Conservation (phyloP, 768 basidiomycete species). For the Suillus placidus region DNA sequence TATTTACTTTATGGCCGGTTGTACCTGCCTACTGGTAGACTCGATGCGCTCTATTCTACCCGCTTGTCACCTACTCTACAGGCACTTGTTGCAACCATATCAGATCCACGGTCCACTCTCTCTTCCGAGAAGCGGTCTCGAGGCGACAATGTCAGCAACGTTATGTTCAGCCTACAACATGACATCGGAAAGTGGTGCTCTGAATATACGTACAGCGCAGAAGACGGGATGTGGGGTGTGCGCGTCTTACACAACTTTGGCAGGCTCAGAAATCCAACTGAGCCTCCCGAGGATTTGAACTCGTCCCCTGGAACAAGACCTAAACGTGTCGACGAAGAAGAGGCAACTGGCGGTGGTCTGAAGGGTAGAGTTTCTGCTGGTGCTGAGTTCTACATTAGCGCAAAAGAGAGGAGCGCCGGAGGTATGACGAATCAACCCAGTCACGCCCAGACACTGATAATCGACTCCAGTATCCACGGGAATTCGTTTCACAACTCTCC, state of each 20-base stretch:
- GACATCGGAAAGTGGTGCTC: constrained; percentile 91
- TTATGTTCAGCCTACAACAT: constrained; percentile 87
- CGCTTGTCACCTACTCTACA: constrained; percentile 80
- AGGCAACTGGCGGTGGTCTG: constrained; percentile 87
- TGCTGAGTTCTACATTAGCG: constrained; percentile 92
- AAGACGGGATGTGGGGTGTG: constrained; percentile 92
- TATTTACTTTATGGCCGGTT: constrained; percentile 92
- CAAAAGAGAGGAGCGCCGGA: constrained; percentile 90
- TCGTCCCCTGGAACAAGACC: constrained; percentile 37
- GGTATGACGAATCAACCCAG: constrained; percentile 48
- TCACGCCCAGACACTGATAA: constrained; percentile 10
- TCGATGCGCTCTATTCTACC: constrained; percentile 89
- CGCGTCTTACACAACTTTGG: constrained; percentile 93
- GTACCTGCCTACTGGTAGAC: constrained; percentile 83
- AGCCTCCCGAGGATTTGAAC: constrained; percentile 38
- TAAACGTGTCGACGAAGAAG: constrained; percentile 94
- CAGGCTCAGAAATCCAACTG: constrained; percentile 47
- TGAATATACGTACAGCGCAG: constrained; percentile 93
- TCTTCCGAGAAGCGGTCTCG: constrained; percentile 42
- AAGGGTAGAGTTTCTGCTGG: constrained; percentile 91
- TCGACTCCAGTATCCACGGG: constrained; percentile 78
- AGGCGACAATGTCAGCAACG: constrained; percentile 59
- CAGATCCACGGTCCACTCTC: constrained; percentile 64
- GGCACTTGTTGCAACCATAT: constrained; percentile 82
- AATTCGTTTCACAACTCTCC: constrained; percentile 90